These are phyloP conservation scores for Mucor lusitanicus DNA, from an alignment of 371 early-diverging fungal genomes.

Conservation along the genomic window DNA sequence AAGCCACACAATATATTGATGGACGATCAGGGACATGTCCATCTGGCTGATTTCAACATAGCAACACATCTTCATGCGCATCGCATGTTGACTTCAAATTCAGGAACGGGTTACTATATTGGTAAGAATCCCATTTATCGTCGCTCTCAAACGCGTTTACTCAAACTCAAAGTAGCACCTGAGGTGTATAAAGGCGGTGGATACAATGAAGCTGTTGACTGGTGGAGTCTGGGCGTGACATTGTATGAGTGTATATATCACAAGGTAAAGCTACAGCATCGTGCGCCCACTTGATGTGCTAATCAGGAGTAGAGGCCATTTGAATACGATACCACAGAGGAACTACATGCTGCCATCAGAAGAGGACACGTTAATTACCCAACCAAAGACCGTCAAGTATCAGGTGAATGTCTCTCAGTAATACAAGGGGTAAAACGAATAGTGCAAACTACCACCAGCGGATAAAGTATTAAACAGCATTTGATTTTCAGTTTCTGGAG, in stretches of 20 bases:
- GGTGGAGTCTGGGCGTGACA: slow-evolving; percentile 93
- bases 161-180: slow-evolving; percentile 59
- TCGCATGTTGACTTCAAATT: slow-evolving; percentile 68
- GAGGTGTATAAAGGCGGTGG: slow-evolving; percentile 75
- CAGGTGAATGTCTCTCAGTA: slow-evolving; percentile 61
- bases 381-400: slow-evolving; percentile 52
- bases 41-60: slow-evolving; percentile 84
- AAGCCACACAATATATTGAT: slow-evolving; percentile 88
- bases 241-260: slow-evolving; percentile 73
- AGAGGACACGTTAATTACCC: slow-evolving; percentile 60
- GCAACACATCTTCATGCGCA: slow-evolving; percentile 65
- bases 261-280: slow-evolving; percentile 31
- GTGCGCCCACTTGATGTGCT: background rate
- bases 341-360: slow-evolving; percentile 58
- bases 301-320: slow-evolving; percentile 53
- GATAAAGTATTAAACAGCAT: background rate
- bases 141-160: background rate
- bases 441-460: background rate
- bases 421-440: slow-evolving; percentile 59
- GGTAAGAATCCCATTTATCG: slow-evolving; percentile 33
- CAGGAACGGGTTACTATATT: slow-evolving; percentile 83
- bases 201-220: slow-evolving; percentile 79
- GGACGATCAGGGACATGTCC: slow-evolving; percentile 75
- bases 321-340: slow-evolving; percentile 54
- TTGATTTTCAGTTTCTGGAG: slow-evolving; percentile 40